Base-by-base conservation (phyloP, 176 grass and related monocot species). In the Triticum dicoccoides region DNA sequence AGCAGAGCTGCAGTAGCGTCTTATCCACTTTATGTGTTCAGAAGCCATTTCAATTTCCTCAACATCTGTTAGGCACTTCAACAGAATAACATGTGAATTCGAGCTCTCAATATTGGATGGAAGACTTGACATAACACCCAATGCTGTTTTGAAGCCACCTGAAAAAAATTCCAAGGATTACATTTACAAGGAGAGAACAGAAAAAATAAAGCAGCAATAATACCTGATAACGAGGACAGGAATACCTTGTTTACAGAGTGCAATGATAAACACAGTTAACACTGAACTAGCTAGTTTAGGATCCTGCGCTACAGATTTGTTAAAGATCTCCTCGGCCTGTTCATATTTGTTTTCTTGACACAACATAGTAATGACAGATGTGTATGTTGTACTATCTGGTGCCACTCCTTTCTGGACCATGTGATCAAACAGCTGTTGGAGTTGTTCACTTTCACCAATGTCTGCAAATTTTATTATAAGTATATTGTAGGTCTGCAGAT, bases 401-500 rank as follows among this genome's bases (percentile, higher is more conserved):
- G 65, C 15, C 39, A 98, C 77, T 37, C 91, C 91, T 89, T 92
- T 95, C 39, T 82, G 88, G 38, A 89, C 71, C 96, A 98, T 98
- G 80, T 89, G 92, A 82, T 86, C 82, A 89, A 90, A 98, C 23
- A 98, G 88, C 20, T 85, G 89, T 64, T 80, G 79, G n/a, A 83
- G 86, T 69, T 95, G 90, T 82, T 95, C 86, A 20, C 45, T 85
- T 89, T 91, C 79, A 83, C 91, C 84, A 54, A 86, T 91, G 76
- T 92, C 91, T 35, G 82, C 84, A 79, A 98, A 92, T 64, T 95
- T 98, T 45, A 78, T 83, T 54, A 98, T 94, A 61, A 98, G 81
- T 86, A 95, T 95, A 80, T 92, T 98, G 69, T 98, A 98, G 17
- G 93, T 98, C 29, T 91, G 84, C 83, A 98, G 86, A 94, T 95